A percentile compares a stretch with the other conserved stretches of the same genome.
phyloP scores from a whole-genome alignment of 1,284 basidiomycete genomes.

The Thelephora terrestris region DNA sequence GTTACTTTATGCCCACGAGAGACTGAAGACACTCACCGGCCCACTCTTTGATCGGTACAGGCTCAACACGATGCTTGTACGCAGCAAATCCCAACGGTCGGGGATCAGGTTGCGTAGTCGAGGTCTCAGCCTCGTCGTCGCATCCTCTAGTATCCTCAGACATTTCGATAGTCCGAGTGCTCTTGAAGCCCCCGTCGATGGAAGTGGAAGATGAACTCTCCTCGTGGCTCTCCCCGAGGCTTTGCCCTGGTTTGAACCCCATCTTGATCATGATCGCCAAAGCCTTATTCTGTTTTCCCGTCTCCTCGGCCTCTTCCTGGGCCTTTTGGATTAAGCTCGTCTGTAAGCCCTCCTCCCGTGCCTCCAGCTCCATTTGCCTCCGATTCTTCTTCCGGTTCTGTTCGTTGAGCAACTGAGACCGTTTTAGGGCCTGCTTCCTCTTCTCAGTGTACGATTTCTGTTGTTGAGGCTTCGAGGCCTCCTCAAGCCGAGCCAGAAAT shows the following conservation, averaged over 20 bases:
- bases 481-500: conserved; percentile 40
- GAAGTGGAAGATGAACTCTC: neutral
- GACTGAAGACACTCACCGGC: conserved; percentile 36
- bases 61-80: conserved; percentile 41
- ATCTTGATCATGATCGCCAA: conserved; percentile 83
- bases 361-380: conserved; percentile 61
- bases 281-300: conserved; percentile 49
- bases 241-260: conserved; percentile 76
- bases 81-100: neutral
- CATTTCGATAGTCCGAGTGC: neutral
- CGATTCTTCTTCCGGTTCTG: conserved; percentile 52
- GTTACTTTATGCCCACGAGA: neutral
- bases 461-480: conserved; percentile 21
- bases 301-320: conserved; percentile 45
- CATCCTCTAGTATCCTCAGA: neutral
- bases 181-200: neutral
- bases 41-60: conserved; percentile 69
- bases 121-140: neutral
- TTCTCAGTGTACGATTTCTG: conserved; percentile 57
- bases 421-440: conserved; percentile 51
- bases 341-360: conserved; percentile 63
- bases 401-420: conserved; percentile 50
- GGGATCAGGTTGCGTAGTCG: neutral
- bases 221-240: conserved; percentile 40
- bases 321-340: conserved; percentile 72